Evolutionary conservation across 495 filamentous ascomycete genomes (phyloP), one percentile per base, ranked within the genome.

Genomic region (Xylaria venustula): DNA sequence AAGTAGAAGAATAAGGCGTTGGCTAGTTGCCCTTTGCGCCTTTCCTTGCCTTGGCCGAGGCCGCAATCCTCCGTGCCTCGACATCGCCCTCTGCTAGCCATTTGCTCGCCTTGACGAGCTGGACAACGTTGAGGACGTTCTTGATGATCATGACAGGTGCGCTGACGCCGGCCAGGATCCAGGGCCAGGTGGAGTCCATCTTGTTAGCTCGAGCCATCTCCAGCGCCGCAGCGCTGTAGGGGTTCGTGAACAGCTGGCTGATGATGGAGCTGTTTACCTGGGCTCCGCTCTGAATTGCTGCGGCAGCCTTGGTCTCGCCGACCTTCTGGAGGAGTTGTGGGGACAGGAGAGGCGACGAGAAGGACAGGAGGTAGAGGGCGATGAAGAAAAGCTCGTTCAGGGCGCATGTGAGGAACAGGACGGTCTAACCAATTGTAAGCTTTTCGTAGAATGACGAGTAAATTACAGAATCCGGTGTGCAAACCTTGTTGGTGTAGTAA

Each of bases 371-470:
- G 79, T 99, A 99, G 63, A 98, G 84, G 45, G 92, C 92, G 71
- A 99, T 92, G 81, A 98, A 99, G 82, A 96, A 98, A 59, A 90
- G 73, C 75, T 99, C 95, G 75, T 98, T 98, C 34, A 94, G 77
- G 46, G 85, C 82, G 76, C 95, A 99, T 79, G 89, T 91, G 62
- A 90, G 69, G 81, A 98, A 98, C 56, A 99, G 83, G 19, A 99
- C 92, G 60, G 79, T 88, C 95, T 98, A 69, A 49, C 2, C 47
- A n/a, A 40, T 25, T 48, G 61, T 72, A 19, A 69, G 66, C 46
- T 60, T 46, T n/a, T 61, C 48, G 51, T n/a, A n/a, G 61, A 30
- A 49, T 42, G 3, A 36, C 15, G 9, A 45, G 30, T 34, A 53
- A 6, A 34, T 34, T 45, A 15, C 15, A 12, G 32, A 32, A n/a